Evolutionary conservation across 2,329 filamentous ascomycete genomes (phyloP), one percentile per base, ranked within the genome.

Genomic region (Zymoseptoria pseudotritici): DNA sequence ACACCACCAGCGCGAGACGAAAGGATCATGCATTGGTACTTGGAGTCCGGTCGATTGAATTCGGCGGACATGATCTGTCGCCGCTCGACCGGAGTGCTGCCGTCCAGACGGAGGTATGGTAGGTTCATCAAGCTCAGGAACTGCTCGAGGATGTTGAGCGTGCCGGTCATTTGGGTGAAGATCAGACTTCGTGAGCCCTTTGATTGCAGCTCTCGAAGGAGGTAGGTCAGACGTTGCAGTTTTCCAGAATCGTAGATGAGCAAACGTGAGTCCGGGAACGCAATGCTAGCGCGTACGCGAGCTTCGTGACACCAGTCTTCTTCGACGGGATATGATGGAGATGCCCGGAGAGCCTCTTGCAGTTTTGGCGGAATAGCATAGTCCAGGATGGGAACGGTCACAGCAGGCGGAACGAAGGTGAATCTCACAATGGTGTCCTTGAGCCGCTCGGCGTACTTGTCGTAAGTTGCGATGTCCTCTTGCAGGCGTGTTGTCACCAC

Each of bases 91-190:
- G 96, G 96, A 21, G 94, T 97, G 5, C 91, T 88, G n/a, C 94
- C 94, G 71, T 99, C 94, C 4, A 99, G 83, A 20, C 94, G 91
- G 19, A 99, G 83, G 72, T 99, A 99, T 58, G 95, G 94, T 78
- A 97, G 90, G 0, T 93, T 93, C 69, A 99, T 93, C 55, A 99
- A 97, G 71, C 97, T 97, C 67, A 99, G 84, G 72, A 99, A 99
- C 67, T 94, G 91, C 74, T 99, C 94, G 2, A 99, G 82, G 58
- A 99, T 96, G 73, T 99, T 93, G 19, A 99, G 82, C 53, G 97
- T 94, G 73, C 96, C 96, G 53, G 94, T 97, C 94, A 99, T 99
- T 71, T 99, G 94, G 0, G 95, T 97, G 75, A 99, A 99, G 72
- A 99, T 99, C 55, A 99, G 81, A 9, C 91, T 94, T 7, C 95